These are phyloP conservation scores for Emmonsia crescens DNA, from an alignment of 2,329 filamentous ascomycete species.

Conservation along the genomic window DNA sequence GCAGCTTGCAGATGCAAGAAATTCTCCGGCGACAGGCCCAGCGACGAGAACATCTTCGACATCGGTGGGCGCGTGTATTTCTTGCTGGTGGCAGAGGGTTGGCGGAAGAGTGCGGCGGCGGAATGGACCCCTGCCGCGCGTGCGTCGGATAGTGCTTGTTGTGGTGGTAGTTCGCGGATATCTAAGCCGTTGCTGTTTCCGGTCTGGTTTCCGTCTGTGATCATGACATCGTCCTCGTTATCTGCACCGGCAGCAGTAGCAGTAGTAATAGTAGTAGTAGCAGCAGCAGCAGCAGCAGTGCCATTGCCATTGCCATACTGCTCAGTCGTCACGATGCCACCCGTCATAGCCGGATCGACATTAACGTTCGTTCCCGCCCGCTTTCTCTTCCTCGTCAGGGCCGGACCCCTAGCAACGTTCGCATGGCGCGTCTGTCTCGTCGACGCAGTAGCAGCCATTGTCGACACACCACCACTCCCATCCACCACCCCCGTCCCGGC, in stretches of 20 bases:
- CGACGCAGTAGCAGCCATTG: background rate
- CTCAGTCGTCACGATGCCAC: background rate
- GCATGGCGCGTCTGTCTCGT: background rate
- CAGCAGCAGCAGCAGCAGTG: background rate
- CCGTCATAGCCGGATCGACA: slow-evolving; percentile 15
- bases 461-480: background rate
- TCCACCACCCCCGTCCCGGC: slow-evolving; percentile 10
- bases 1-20: slow-evolving; percentile 46
- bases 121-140: slow-evolving; percentile 43
- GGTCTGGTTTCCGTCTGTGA: slow-evolving; percentile 7
- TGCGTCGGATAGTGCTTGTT: slow-evolving; percentile 33
- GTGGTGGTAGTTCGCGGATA: slow-evolving; percentile 28
- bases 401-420: slow-evolving; percentile 5
- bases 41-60: slow-evolving; percentile 46
- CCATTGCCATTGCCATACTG: slow-evolving; percentile 4
- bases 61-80: slow-evolving; percentile 49
- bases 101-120: slow-evolving; percentile 44
- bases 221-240: slow-evolving; percentile 14
- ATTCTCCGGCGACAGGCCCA: slow-evolving; percentile 46
- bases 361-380: slow-evolving; percentile 9
- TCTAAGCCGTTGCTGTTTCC: slow-evolving; percentile 18
- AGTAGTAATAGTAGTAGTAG: background rate
- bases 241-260: background rate
- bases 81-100: slow-evolving; percentile 38
- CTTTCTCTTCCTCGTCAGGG: slow-evolving; percentile 7